A percentile compares a stretch with the other conserved stretches of the same genome.
These are phyloP conservation scores for Aspergillus floridensis DNA, from an alignment of 2,329 filamentous ascomycete species.

Conservation along the genomic window DNA sequence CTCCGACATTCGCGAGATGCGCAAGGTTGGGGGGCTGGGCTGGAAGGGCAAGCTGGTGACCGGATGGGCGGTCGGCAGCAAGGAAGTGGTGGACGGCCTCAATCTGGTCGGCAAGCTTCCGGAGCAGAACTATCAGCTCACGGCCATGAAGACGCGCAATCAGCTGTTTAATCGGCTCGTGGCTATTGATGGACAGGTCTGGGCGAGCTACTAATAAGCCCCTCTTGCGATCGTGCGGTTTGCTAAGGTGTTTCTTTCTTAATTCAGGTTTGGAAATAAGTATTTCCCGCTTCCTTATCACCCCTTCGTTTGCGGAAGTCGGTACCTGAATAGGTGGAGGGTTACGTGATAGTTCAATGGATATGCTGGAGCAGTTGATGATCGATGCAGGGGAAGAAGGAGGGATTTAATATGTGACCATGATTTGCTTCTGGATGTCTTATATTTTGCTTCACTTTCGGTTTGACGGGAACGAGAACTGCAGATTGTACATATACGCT, in stretches of 20 bases:
- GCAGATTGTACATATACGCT: not conserved
- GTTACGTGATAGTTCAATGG: no score
- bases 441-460: not conserved
- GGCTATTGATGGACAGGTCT: constrained; percentile 76
- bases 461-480: not conserved
- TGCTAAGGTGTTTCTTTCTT: constrained; percentile 12
- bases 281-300: not conserved
- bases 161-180: constrained; percentile 69
- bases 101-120: constrained; percentile 58
- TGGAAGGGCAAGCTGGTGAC: constrained; percentile 84
- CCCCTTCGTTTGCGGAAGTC: not conserved
- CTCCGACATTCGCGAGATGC: constrained; percentile 68
- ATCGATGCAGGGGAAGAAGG: not conserved
- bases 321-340: not conserved
- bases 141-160: constrained; percentile 69
- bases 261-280: constrained; percentile 24
- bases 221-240: not conserved
- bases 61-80: constrained; percentile 68
- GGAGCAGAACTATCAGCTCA: constrained; percentile 60
- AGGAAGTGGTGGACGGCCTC: constrained; percentile 73
- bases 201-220: constrained; percentile 68
- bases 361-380: not conserved
- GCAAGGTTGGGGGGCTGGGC: constrained; percentile 75
- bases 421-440: not conserved
- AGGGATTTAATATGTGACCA: not conserved